phyloP scores from a whole-genome alignment of 108 stramenopile genomes.

The Mayamaea pseudoterrestris region DNA sequence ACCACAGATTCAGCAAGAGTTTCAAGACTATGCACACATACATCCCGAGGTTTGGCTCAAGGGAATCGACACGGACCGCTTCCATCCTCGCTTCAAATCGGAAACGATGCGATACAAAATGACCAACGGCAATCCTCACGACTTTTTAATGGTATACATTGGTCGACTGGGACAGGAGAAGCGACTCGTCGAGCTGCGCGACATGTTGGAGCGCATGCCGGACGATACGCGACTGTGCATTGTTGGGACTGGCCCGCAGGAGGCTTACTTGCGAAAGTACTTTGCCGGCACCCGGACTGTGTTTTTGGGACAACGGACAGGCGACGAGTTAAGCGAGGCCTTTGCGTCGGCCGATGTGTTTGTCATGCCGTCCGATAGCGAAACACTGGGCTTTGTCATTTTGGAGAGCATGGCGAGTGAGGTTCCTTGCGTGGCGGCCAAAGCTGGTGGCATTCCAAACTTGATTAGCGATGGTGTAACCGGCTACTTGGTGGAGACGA shows the following conservation, averaged over 20 bases:
- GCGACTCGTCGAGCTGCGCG: constrained; percentile 51
- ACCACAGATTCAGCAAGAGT: constrained; percentile 59
- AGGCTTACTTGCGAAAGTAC: constrained; percentile 12
- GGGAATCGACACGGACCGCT: constrained; percentile 70
- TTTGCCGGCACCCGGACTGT: constrained; percentile 41
- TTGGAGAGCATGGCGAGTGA: constrained; percentile 82
- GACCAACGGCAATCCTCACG: constrained; percentile 54
- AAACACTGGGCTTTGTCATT: constrained; percentile 82
- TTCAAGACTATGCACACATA: constrained; percentile 27
- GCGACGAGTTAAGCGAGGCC: constrained; percentile 30
- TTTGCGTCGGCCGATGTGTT: constrained; percentile 78
- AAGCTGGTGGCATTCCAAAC: constrained; percentile 62
- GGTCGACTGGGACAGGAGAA: constrained; percentile 87
- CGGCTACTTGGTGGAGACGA: constrained; percentile 44
- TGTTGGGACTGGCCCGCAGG: constrained; percentile 50
- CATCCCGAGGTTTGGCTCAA: constrained; percentile 55
- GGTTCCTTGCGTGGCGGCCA: constrained; percentile 60
- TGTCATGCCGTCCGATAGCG: constrained; percentile 59
- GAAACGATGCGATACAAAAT: constrained; percentile 49
- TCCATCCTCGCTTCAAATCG: constrained; percentile 63
- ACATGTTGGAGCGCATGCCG: constrained; percentile 50
- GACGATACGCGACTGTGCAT: constrained; percentile 39
- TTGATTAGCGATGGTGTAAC: constrained; percentile 54
- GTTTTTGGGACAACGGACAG: constrained; percentile 37
- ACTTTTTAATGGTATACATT: constrained; percentile 83